phyloP scores from a whole-genome alignment of 148 eudicot species.

The Vaccinium macrocarpon region DNA sequence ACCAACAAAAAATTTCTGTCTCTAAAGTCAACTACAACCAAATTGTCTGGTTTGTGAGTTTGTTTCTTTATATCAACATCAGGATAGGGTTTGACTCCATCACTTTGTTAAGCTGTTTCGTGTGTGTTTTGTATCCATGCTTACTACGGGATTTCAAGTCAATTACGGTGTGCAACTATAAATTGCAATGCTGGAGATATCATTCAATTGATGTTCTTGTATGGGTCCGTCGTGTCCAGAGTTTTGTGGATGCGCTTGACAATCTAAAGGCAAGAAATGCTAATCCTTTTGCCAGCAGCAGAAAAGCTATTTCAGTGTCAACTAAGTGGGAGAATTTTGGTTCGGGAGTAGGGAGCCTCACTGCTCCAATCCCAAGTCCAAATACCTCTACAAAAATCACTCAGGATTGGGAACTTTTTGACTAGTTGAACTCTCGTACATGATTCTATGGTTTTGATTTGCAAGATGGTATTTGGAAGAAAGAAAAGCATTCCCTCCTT shows the following conservation, averaged over 20 bases:
- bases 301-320: slow-evolving; percentile 26
- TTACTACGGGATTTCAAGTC: neutral
- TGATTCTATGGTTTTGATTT: neutral
- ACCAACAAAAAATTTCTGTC: neutral
- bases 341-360: slow-evolving; percentile 45
- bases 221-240: slow-evolving; percentile 53
- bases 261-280: slow-evolving; percentile 39
- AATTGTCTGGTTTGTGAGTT: neutral
- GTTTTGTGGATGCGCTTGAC: slow-evolving; percentile 49
- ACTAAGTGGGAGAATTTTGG: slow-evolving; percentile 47
- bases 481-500: neutral
- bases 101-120: neutral
- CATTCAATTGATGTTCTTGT: slow-evolving; percentile 4
- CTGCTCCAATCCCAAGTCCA: slow-evolving; percentile 23
- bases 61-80: neutral
- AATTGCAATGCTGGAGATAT: neutral
- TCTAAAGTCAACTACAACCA: neutral
- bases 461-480: neutral
- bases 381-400: slow-evolving; percentile 29
- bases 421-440: slow-evolving; percentile 9
- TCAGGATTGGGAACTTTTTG: slow-evolving; percentile 43
- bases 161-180: neutral
- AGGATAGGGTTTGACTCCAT: neutral
- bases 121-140: neutral
- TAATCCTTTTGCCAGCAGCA: slow-evolving; percentile 19